A percentile compares a stretch with the other conserved stretches of the same genome.
phyloP scores from a whole-genome alignment of 805 yeast species.

The Spathaspora passalidarum region DNA sequence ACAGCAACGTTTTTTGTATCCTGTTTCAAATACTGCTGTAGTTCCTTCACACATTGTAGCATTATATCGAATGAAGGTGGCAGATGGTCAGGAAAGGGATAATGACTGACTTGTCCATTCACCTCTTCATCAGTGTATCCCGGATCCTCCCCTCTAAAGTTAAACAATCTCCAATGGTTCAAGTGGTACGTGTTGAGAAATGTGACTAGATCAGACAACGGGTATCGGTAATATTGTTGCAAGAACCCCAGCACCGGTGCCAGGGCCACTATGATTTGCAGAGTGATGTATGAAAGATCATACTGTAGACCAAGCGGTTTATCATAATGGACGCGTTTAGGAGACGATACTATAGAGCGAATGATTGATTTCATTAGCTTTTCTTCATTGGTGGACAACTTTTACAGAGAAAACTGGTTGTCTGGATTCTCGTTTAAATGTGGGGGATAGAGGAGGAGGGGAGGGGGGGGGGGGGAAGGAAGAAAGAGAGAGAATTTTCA shows the following conservation, averaged over 20 bases:
- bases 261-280: constrained; percentile 67
- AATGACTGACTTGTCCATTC: constrained; percentile 28
- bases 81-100: constrained; percentile 75
- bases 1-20: constrained; percentile 51
- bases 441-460: no score
- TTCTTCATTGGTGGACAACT: not conserved
- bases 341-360: constrained; percentile 14
- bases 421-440: no score
- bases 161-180: constrained; percentile 68
- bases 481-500: no score
- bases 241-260: constrained; percentile 58
- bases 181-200: constrained; percentile 49
- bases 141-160: constrained; percentile 59
- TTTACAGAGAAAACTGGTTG: no score
- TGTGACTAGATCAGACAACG: constrained; percentile 47
- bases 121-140: constrained; percentile 41
- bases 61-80: constrained; percentile 65
- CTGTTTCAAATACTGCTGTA: constrained; percentile 40
- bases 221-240: constrained; percentile 49
- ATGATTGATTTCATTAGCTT: constrained; percentile 15
- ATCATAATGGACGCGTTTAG: constrained; percentile 9
- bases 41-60: constrained; percentile 38
- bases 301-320: constrained; percentile 19
- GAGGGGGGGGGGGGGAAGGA: no score
- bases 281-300: constrained; percentile 68